These are phyloP conservation scores for Mucor piriformis DNA, from an alignment of 371 early-diverging fungal species.

Conservation along the genomic window DNA sequence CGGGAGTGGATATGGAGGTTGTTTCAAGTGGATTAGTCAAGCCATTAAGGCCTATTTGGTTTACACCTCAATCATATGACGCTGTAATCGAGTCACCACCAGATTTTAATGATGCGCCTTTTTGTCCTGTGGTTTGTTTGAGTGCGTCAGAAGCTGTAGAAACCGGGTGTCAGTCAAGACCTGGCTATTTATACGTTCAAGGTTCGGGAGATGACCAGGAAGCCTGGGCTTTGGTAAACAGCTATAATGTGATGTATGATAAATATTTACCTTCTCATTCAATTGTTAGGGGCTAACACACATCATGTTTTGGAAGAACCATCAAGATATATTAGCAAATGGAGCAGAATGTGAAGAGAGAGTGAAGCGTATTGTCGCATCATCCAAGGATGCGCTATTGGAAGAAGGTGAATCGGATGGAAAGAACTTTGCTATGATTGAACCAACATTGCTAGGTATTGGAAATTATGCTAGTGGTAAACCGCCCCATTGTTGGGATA, in stretches of 20 bases:
- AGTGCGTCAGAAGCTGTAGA: conserved; percentile 73
- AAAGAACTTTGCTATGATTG: conserved; percentile 52
- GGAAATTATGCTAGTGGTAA: conserved; percentile 55
- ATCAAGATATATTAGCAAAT: conserved; percentile 46
- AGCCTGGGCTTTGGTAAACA: conserved; percentile 71
- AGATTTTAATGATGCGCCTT: conserved; percentile 52
- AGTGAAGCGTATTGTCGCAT: conserved; percentile 45
- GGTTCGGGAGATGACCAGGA: conserved; percentile 91
- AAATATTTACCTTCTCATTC: background rate
- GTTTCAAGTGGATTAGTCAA: conserved; percentile 49
- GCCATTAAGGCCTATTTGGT: conserved; percentile 84
- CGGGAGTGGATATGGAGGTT: conserved; percentile 55
- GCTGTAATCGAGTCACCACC: conserved; percentile 46
- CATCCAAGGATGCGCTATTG: conserved; percentile 9
- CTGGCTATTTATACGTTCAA: conserved; percentile 81
- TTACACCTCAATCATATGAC: conserved; percentile 65
- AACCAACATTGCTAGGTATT: conserved; percentile 62
- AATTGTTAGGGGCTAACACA: conserved; percentile 61
- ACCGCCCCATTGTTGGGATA: conserved; percentile 59
- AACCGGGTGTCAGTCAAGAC: conserved; percentile 49
- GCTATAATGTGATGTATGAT: background rate
- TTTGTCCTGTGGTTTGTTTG: conserved; percentile 72
- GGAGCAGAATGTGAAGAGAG: conserved; percentile 50
- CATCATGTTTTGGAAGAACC: conserved; percentile 73
- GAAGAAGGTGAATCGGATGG: conserved; percentile 8